Evolutionary conservation across 768 basidiomycete species (phyloP).

Genomic region (Lactarius psammicola): DNA sequence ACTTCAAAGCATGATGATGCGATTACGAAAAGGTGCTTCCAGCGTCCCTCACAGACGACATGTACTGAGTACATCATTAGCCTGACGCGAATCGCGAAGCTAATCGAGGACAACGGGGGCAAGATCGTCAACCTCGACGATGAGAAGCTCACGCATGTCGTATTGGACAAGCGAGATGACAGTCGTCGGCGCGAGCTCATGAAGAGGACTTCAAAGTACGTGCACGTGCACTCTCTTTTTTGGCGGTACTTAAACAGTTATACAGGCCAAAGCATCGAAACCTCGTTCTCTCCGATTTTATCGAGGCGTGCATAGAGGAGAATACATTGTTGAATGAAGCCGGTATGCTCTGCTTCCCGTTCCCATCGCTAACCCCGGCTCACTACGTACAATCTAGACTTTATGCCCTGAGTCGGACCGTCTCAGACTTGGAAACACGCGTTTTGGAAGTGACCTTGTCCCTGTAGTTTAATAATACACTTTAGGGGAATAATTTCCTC

Average conservation of each 20-base stretch:
- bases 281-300: conserved; percentile 74
- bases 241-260: neutral
- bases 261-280: conserved; percentile 71
- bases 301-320: conserved; percentile 79
- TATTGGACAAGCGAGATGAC: conserved; percentile 80
- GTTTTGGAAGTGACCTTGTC: neutral
- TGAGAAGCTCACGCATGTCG: conserved; percentile 80
- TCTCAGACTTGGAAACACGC: neutral
- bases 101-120: conserved; percentile 72
- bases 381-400: conserved; percentile 7
- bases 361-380: neutral
- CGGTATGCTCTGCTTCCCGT: conserved; percentile 45
- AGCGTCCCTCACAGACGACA: neutral
- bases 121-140: conserved; percentile 65
- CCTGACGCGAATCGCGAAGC: conserved; percentile 48
- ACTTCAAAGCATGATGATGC: conserved; percentile 52
- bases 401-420: conserved; percentile 17
- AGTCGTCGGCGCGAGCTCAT: conserved; percentile 70
- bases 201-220: conserved; percentile 68
- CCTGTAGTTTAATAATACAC: neutral
- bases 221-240: conserved; percentile 9
- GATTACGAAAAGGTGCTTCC: conserved; percentile 52
- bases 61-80: conserved; percentile 40
- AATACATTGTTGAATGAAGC: conserved; percentile 82
- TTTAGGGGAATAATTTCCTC: too few species aligned